These are phyloP conservation scores for Clonostachys sp. DNA, from an alignment of 2,329 filamentous ascomycete species.

Conservation along the genomic window DNA sequence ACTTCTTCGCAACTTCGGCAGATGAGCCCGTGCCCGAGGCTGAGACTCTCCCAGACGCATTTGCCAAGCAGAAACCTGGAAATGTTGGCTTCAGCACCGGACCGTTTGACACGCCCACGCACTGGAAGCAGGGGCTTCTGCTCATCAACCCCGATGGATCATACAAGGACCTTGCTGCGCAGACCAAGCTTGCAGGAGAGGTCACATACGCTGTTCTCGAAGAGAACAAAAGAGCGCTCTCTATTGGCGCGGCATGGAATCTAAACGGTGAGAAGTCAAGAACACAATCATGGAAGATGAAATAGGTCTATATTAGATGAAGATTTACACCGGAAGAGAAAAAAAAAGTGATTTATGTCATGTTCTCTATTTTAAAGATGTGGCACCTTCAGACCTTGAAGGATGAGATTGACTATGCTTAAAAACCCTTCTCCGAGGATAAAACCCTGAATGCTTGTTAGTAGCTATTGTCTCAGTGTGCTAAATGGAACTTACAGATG, in stretches of 20 bases:
- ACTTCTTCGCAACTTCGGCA: slow-evolving; percentile 71
- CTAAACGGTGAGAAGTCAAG: slow-evolving; percentile 31
- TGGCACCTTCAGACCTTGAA: slow-evolving; percentile 74
- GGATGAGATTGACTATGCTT: slow-evolving; percentile 81
- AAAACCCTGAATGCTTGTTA: slow-evolving; percentile 53
- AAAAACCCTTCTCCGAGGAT: slow-evolving; percentile 90
- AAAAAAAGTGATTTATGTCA: not conserved
- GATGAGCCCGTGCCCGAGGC: slow-evolving; percentile 42
- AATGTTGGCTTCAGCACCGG: slow-evolving; percentile 86
- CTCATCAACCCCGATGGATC: slow-evolving; percentile 58
- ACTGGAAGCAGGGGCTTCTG: slow-evolving; percentile 85
- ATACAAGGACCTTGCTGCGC: slow-evolving; percentile 40
- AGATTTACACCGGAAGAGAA: not conserved
- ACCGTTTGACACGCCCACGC: slow-evolving; percentile 70
- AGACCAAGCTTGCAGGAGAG: slow-evolving; percentile 57
- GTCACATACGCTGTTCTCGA: slow-evolving; percentile 67
- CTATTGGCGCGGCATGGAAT: slow-evolving; percentile 61
- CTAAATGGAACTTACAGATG: slow-evolving; percentile 45
- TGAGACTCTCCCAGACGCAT: slow-evolving; percentile 56
- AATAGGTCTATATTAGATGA: slow-evolving; percentile 20
- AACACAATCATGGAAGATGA: slow-evolving; percentile 46
- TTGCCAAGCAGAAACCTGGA: slow-evolving; percentile 50
- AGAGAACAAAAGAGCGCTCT: slow-evolving; percentile 64
- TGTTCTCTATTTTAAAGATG: slow-evolving; percentile 48
- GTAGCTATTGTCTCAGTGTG: not conserved